Evolutionary conservation across 306 rosid genomes (phyloP), one percentile per base, ranked within the genome.

Genomic region (Betula pendula): DNA sequence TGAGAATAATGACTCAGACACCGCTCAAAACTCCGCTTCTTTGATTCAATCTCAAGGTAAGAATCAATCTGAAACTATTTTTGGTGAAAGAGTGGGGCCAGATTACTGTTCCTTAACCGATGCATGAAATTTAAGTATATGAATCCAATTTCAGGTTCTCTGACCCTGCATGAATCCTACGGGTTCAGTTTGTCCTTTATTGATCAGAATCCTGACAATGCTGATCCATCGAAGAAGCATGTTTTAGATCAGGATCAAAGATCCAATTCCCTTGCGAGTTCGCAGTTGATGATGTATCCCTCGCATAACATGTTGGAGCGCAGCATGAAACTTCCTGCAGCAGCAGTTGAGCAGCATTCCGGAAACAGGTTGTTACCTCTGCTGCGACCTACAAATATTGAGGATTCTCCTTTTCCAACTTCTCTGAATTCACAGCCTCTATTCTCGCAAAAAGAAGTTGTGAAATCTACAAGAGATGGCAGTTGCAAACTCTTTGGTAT

Each of bases 401-500:
- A 82, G 11, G 80, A 81, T 77, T 25, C 58, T 29, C 35, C 31
- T 9, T 72, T 70, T 73, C 44, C 79, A 79, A 63, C 70, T 31
- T 80, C 70, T 48, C 44, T 51, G 79, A 66, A 73, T 53, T 62
- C 77, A 17, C 81, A 82, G 33, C 68, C 79, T 17, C 22, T 47
- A 22, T 42, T 68, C 13, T 14, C 51, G 33, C 87, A 49, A 27
- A 85, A 87, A 43, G 91, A 85, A 70, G 70, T 67, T 52, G 68
- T 63, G 29, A 82, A 84, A 65, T 74, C 84, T 40, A 81, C 75
- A 17, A 43, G 70, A 70, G 87, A 83, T 75, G 84, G 82, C 47
- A 82, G 77, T 56, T 85, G 82, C 81, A 88, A 85, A 80, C 85
- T 88, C 79, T 88, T 88, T 70, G 91, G 91, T 47, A 82, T 77